Evolutionary conservation across 768 basidiomycete genomes (phyloP).

Genomic region (Tulasnella calospora): DNA sequence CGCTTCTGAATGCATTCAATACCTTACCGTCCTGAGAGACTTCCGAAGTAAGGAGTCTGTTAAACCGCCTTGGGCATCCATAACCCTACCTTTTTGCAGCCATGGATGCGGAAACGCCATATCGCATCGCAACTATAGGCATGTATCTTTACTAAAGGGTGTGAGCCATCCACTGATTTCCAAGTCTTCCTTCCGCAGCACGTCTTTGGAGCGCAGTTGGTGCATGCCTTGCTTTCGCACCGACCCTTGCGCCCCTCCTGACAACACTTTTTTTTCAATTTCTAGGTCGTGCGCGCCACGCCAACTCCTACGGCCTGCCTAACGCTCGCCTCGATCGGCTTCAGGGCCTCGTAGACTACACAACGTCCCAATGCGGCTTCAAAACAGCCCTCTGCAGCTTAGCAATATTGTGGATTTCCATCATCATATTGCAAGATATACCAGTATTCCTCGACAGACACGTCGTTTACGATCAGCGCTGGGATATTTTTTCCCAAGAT

Average conservation of each 20-base stretch:
- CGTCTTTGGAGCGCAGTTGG: slow-evolving; percentile 20
- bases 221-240: not conserved
- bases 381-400: not conserved
- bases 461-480: slow-evolving; percentile 10
- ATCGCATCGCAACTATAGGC: slow-evolving; percentile 13
- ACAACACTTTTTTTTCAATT: not conserved
- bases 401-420: not conserved
- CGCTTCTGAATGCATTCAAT: not conserved
- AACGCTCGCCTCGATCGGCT: slow-evolving; percentile 15
- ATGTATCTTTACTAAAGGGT: not conserved
- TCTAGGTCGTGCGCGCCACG: slow-evolving; percentile 16
- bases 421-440: not conserved
- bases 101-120: not conserved
- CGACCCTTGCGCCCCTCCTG: not conserved
- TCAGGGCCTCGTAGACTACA: not conserved
- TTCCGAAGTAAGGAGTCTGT: not conserved
- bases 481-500: slow-evolving; percentile 13
- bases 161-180: not conserved
- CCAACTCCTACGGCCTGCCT: slow-evolving; percentile 13
- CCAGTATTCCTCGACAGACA: not conserved
- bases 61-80: not conserved
- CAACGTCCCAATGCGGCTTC: not conserved
- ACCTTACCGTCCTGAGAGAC: not conserved
- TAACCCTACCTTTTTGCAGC: not conserved
- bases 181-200: not conserved